Base-by-base conservation (phyloP, 2,329 filamentous ascomycete genomes). In the Dothistroma pini region DNA sequence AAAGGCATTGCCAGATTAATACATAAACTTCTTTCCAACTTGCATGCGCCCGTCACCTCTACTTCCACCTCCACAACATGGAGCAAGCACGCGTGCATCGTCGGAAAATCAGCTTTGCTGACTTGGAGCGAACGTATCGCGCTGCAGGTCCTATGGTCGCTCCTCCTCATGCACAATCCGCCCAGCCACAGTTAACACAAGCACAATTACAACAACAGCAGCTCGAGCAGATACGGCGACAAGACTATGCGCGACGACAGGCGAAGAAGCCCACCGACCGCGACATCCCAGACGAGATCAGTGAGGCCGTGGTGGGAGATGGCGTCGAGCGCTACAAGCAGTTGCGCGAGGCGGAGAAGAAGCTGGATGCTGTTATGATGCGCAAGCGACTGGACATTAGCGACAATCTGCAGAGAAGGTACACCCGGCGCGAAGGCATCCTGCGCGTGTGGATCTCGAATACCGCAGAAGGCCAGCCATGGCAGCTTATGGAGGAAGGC, bases 361-460 rank as follows among this genome's bases (percentile, higher is more conserved):
- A 88, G 57, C 81, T 99, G 59, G 95, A 99, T 79, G 90, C 93
- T 47, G 90, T 91, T 19, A 96, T 97, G 83, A 93, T 95, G 75
- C 88, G 93, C 72, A 99, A 99, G 80, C 85, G 93, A 63, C 79
- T 99, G 63, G 95, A 99, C 73, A 88, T 97, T 64, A 85, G 91
- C 65, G 93, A 97, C 74, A 88, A 87, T 63, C 81, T 86, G 62
- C 95, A 90, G 84, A 86, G 90, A 67, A 59, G 69, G 32, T 73
- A 72, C 60, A 68, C 68, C 34, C 61, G 69, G 41, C 60, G 71
- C 14, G 89, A 88, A 75, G 90, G 89, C 72, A 96, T 91, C 2
- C 81, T 99, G 76, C 89, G 93, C 64, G 85, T 99, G 65, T 97
- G 92, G 92, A 88, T 99, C 70, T 93, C 87, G 71, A 99, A 99